phyloP scores from a whole-genome alignment of 2,329 filamentous ascomycete species.

The Botryotinia globosa region DNA sequence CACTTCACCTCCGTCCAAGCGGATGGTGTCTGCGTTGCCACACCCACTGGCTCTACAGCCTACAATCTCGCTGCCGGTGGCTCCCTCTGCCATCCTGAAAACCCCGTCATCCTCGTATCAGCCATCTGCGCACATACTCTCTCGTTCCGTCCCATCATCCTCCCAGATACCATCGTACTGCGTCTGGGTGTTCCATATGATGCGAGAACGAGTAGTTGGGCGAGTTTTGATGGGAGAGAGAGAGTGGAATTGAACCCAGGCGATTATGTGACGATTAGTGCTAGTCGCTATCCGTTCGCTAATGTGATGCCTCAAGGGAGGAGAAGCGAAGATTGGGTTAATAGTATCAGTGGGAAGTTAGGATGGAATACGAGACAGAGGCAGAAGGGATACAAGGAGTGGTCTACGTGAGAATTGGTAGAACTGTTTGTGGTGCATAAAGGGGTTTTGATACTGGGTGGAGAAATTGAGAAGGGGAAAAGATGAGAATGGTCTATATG shows the following conservation, averaged over 20 bases:
- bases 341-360: constrained; percentile 74
- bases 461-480: background rate
- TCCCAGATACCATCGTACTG: constrained; percentile 93
- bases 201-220: constrained; percentile 85
- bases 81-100: constrained; percentile 91
- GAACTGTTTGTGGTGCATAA: background rate
- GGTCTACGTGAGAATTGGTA: constrained; percentile 22
- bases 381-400: constrained; percentile 60
- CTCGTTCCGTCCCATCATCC: constrained; percentile 92
- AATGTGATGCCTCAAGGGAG: constrained; percentile 68
- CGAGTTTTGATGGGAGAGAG: constrained; percentile 95
- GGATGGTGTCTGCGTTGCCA: constrained; percentile 90
- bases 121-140: constrained; percentile 94
- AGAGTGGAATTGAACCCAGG: constrained; percentile 74
- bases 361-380: constrained; percentile 80
- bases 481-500: background rate
- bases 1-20: constrained; percentile 93
- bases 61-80: constrained; percentile 97
- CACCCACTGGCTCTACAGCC: constrained; percentile 89
- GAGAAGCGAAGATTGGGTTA: constrained; percentile 75
- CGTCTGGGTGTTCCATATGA: constrained; percentile 93
- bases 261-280: constrained; percentile 82
- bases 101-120: constrained; percentile 91
- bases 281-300: constrained; percentile 76
- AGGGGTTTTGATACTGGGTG: background rate